A percentile compares a stretch with the other conserved stretches of the same genome.
Evolutionary conservation across 371 early-diverging fungal genomes (phyloP).

Genomic region (Mortierella sp.): DNA sequence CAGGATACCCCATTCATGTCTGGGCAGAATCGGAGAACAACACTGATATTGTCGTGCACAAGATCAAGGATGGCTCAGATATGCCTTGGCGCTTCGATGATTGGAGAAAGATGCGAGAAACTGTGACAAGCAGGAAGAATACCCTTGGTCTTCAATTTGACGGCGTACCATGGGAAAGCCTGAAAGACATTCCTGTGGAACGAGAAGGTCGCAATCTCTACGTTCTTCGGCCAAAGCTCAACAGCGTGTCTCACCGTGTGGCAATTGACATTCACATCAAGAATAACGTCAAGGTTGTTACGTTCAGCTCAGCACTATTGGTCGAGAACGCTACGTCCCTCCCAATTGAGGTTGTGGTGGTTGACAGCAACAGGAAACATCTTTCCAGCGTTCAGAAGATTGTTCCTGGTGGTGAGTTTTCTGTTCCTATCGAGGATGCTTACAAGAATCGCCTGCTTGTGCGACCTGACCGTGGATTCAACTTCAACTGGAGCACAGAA

Average conservation of each 20-base stretch:
- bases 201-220: conserved; percentile 85
- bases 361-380: conserved; percentile 71
- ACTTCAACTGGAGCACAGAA: conserved; percentile 81
- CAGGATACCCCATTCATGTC: conserved; percentile 88
- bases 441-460: conserved; percentile 82
- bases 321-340: conserved; percentile 85
- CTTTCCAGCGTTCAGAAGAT: conserved; percentile 58
- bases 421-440: conserved; percentile 88
- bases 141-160: conserved; percentile 86
- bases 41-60: conserved; percentile 72
- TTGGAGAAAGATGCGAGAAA: conserved; percentile 91
- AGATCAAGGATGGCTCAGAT: conserved; percentile 77
- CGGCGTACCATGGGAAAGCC: conserved; percentile 90
- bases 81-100: conserved; percentile 96
- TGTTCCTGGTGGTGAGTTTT: conserved; percentile 83
- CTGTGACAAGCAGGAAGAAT: conserved; percentile 65
- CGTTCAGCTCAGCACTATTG: conserved; percentile 86
- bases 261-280: conserved; percentile 88
- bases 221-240: conserved; percentile 80
- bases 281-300: conserved; percentile 91
- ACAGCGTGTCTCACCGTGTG: conserved; percentile 83
- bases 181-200: conserved; percentile 89
- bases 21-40: conserved; percentile 80
- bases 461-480: conserved; percentile 87
- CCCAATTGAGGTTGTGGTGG: conserved; percentile 82